phyloP scores from a whole-genome alignment of 2,329 filamentous ascomycete species.

The Alternaria tenuissima region DNA sequence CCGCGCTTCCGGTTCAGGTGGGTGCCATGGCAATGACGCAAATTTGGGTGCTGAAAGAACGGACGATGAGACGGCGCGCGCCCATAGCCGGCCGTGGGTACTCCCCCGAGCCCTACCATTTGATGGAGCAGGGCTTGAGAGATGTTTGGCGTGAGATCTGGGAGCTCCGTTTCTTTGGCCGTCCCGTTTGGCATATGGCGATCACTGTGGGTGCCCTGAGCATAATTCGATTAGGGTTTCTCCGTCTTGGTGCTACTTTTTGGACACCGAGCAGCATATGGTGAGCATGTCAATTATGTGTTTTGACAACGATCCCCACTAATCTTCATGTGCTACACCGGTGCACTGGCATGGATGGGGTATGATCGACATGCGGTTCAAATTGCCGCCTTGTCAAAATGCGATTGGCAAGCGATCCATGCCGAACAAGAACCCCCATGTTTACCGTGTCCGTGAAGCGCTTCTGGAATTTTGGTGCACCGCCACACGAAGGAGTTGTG shows the following conservation, averaged over 20 bases:
- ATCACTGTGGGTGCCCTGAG: slow-evolving; percentile 9
- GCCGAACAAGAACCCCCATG: background rate
- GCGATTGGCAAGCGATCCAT: background rate
- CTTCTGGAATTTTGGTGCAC: background rate
- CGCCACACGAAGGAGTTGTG: background rate
- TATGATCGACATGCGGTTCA: background rate
- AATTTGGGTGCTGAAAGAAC: slow-evolving; percentile 11
- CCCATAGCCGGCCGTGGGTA: slow-evolving; percentile 17
- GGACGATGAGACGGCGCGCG: slow-evolving; percentile 8
- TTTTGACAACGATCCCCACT: background rate
- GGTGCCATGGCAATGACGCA: slow-evolving; percentile 26
- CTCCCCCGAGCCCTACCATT: slow-evolving; percentile 26
- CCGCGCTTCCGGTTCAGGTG: slow-evolving; percentile 11
- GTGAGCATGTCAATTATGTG: background rate
- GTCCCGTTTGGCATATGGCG: slow-evolving; percentile 2
- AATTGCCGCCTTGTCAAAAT: background rate
- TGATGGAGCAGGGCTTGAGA: slow-evolving; percentile 10
- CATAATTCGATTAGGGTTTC: background rate
- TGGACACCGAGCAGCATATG: background rate
- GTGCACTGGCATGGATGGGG: background rate
- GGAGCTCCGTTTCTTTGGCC: background rate
- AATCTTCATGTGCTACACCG: background rate
- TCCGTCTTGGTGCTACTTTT: background rate
- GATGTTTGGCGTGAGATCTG: slow-evolving; percentile 4
- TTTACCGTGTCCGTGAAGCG: background rate